Evolutionary conservation across 2,329 filamentous ascomycete species (phyloP).

Genomic region (Paecilomyces sp.): DNA sequence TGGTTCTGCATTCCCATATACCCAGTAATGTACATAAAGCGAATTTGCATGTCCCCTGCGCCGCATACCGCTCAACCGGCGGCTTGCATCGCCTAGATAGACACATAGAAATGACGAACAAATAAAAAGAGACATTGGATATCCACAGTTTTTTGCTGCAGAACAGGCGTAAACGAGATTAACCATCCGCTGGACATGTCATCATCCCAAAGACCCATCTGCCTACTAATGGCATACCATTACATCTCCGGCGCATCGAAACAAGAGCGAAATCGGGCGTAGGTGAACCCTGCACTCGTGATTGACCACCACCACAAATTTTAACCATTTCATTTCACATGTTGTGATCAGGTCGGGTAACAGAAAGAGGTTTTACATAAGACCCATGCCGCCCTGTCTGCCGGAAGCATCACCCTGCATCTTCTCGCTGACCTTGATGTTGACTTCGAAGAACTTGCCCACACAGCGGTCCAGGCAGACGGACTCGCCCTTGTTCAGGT

Average conservation of each 20-base stretch:
- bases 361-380: constrained; percentile 31
- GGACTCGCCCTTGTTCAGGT: constrained; percentile 97
- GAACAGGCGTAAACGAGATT: background rate
- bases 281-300: background rate
- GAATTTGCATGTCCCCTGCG: background rate
- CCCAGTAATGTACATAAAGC: constrained; percentile 4
- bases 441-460: constrained; percentile 97
- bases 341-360: background rate
- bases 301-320: background rate
- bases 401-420: constrained; percentile 81
- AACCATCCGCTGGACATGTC: background rate
- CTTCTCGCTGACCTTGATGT: constrained; percentile 94
- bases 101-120: background rate
- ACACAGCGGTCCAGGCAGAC: constrained; percentile 98
- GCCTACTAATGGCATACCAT: background rate
- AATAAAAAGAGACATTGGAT: background rate
- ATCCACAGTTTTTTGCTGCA: background rate
- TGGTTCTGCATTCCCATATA: constrained; percentile 1
- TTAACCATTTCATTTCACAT: background rate
- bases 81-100: background rate
- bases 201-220: background rate
- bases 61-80: background rate
- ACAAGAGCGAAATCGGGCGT: background rate
- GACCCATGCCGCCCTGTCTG: constrained; percentile 48
- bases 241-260: background rate